Percentiles rank a stretch among this genome's conserved stretches.
These are phyloP conservation scores for Globisporangium barbulae DNA, from an alignment of 352 stramenopile species.

Conservation along the genomic window DNA sequence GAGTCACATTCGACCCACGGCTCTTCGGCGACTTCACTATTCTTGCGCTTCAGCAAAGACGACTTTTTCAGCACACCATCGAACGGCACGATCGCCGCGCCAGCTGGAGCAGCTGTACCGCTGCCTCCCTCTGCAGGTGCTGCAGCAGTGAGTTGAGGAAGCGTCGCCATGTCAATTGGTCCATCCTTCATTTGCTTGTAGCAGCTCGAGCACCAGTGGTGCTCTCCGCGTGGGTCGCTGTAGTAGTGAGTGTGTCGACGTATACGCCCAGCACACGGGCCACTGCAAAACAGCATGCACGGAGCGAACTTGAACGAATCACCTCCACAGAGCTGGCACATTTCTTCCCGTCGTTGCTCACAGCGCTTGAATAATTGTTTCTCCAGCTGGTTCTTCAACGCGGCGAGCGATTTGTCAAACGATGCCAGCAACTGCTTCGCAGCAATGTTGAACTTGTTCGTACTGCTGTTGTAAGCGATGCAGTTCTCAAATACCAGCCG, in stretches of 20 bases:
- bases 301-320: slow-evolving; percentile 90
- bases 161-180: slow-evolving; percentile 88
- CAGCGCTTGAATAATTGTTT: slow-evolving; percentile 85
- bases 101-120: slow-evolving; percentile 17
- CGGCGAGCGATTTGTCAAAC: slow-evolving; percentile 66
- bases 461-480: slow-evolving; percentile 88
- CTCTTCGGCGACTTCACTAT: slow-evolving; percentile 97
- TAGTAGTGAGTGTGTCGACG: slow-evolving; percentile 87
- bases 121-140: slow-evolving; percentile 40
- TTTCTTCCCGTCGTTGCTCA: slow-evolving; percentile 80
- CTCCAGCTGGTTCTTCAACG: slow-evolving; percentile 75
- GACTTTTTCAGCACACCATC: slow-evolving; percentile 90
- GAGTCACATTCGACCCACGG: slow-evolving; percentile 98
- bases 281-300: slow-evolving; percentile 88
- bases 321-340: slow-evolving; percentile 86
- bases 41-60: slow-evolving; percentile 96
- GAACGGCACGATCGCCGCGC: slow-evolving; percentile 26
- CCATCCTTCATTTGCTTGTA: slow-evolving; percentile 91
- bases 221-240: slow-evolving; percentile 75
- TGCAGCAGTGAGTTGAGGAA: slow-evolving; percentile 68
- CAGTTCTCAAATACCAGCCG: slow-evolving; percentile 89
- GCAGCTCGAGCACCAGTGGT: slow-evolving; percentile 87
- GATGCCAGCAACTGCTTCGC: slow-evolving; percentile 76
- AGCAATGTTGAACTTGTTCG: slow-evolving; percentile 87
- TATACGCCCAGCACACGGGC: slow-evolving; percentile 79